phyloP scores from a whole-genome alignment of 139 green algal genomes.

The Chlamydomonas incerta region DNA sequence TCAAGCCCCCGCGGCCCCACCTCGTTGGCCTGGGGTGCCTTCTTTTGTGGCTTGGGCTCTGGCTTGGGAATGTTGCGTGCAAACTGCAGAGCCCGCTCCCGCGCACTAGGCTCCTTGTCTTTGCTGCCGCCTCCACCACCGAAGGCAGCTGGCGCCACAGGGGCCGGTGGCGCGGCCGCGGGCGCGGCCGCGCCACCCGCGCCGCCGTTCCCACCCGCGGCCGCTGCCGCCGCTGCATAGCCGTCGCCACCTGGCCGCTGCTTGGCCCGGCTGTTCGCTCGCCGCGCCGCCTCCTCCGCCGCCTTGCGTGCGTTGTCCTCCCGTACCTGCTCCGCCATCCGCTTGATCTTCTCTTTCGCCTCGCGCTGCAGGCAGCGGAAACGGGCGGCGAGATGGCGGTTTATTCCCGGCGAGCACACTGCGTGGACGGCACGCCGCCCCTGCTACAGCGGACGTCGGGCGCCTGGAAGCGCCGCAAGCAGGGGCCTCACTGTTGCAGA shows the following conservation, averaged over 20 bases:
- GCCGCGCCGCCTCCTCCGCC: not conserved
- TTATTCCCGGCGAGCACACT: too few relatives aligned
- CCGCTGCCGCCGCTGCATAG: not conserved
- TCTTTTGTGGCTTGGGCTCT: conserved; percentile 21
- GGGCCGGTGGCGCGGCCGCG: not conserved
- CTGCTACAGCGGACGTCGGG: too few relatives aligned
- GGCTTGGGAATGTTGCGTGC: conserved; percentile 63
- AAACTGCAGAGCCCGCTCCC: conserved; percentile 57
- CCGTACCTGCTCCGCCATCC: conserved; percentile 58
- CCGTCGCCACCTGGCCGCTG: not conserved
- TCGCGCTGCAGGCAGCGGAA: conserved; percentile 61
- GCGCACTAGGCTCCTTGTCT: conserved; percentile 47
- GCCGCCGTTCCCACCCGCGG: not conserved
- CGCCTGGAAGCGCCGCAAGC: too few relatives aligned
- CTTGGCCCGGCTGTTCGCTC: conserved; percentile 8
- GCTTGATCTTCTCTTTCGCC: conserved; percentile 66
- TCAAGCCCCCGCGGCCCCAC: conserved; percentile 57
- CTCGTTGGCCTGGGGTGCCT: conserved; percentile 1
- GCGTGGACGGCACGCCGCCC: too few relatives aligned
- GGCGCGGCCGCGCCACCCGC: not conserved
- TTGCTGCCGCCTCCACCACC: not conserved
- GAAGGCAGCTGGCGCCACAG: not conserved
- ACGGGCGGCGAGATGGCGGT: too few relatives aligned
- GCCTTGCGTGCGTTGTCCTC: conserved; percentile 52
- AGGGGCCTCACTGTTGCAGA: not conserved